Base-by-base conservation (phyloP, 108 stramenopile species). In the Nitzschia sp. region DNA sequence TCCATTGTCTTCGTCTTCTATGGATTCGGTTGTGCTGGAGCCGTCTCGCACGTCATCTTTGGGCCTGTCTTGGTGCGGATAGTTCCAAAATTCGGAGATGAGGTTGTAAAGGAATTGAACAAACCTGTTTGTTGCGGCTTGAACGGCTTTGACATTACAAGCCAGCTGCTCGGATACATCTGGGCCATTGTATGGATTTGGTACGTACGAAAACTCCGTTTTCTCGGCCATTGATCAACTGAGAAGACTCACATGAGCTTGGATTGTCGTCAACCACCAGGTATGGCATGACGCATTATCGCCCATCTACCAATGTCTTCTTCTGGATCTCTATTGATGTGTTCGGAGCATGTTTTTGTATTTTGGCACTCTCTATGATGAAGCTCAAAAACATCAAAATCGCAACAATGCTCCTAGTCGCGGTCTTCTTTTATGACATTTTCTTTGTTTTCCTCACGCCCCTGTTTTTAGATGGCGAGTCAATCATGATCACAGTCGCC, bases 401-500 rank as follows among this genome's bases (percentile, higher is more conserved):
- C 57, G 95, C 89, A 13, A 81, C 91, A 3, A 58, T 85, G 8
- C 66, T 95, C 21, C 66, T 96, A 56, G 73, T 74, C 26, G 85
- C 89, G 53, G 91, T 90, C 0, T 95, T 96, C 75, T 71, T 90
- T 29, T 96, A 96, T 67, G 95, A 96, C 67, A 92, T 96, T 17
- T 96, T 93, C 73, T 96, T 93, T 75, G 95, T 96, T 29, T 96
- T 96, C 57, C 33, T 92, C 16, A 86, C 85, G 1, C 93, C 95
- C 0, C 74, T 94, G 50, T 75, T 86, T 31, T 79, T 83, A 32
- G 77, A 74, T 50, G 86, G 86, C 9, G 80, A 88, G 57, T 83
- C 79, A 2, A 80, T 90, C 23, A 90, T 90, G 89, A 83, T 96
- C 50, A 84, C 76, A 35, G 93, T 91, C 13, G 88, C 88, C 30